Evolutionary conservation across 257 asterid species (phyloP).

Genomic region (Haberlea rhodopensis): DNA sequence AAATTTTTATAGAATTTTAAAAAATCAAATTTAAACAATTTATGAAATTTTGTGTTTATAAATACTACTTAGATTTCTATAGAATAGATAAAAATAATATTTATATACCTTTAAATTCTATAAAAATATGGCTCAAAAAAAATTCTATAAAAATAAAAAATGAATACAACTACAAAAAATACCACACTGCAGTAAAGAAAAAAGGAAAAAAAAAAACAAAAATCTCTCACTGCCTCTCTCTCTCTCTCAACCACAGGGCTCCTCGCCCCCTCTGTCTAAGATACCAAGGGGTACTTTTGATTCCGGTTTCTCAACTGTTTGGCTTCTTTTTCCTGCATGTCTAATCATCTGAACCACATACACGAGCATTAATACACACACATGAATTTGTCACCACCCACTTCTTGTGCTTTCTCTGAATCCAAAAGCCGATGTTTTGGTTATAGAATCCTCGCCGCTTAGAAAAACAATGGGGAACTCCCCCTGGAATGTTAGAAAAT

Average conservation of each 20-base stretch:
- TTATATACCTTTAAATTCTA: too few relatives aligned
- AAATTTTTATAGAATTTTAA: too few relatives aligned
- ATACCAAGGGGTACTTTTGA: constrained; percentile 44
- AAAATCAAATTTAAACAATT: too few relatives aligned
- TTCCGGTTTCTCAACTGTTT: constrained; percentile 27
- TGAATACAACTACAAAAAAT: too few relatives aligned
- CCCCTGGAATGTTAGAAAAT: constrained; percentile 9
- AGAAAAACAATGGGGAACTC: not conserved
- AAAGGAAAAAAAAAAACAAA: too few relatives aligned
- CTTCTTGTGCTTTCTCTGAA: constrained; percentile 25
- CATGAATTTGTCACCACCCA: constrained; percentile 24
- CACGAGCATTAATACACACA: not conserved
- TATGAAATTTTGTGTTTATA: too few relatives aligned
- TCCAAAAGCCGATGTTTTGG: constrained; percentile 25
- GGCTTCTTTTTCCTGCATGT: constrained; percentile 31
- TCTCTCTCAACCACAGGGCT: not conserved
- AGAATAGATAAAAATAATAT: too few relatives aligned
- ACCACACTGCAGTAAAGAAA: too few relatives aligned
- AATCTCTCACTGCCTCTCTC: not conserved
- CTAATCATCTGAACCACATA: constrained; percentile 13
- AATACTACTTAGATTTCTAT: too few relatives aligned
- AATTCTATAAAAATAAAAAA: too few relatives aligned
- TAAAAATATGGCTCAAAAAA: too few relatives aligned
- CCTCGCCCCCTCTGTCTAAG: constrained; percentile 20
- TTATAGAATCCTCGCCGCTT: constrained; percentile 32